A percentile compares a stretch with the other conserved stretches of the same genome.
These are phyloP conservation scores for Parasarocladium wereldwijsianum DNA, from an alignment of 2,329 filamentous ascomycete genomes.

Conservation along the genomic window DNA sequence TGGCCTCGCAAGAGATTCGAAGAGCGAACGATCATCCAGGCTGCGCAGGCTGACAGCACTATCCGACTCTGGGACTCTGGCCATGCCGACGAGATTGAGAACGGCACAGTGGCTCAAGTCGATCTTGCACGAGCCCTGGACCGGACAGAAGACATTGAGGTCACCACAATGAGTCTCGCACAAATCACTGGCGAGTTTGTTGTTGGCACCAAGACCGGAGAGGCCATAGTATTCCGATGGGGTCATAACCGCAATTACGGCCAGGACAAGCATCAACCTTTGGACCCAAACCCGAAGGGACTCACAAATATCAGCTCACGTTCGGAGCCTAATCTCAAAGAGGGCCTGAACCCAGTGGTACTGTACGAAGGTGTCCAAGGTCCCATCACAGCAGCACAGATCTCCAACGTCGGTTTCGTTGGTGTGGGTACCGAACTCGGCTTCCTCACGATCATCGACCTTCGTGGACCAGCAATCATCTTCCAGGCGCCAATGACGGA, in stretches of 20 bases:
- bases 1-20: conserved; percentile 65
- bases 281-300: conserved; percentile 48
- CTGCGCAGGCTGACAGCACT: conserved; percentile 80
- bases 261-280: conserved; percentile 34
- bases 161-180: conserved; percentile 68
- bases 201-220: conserved; percentile 68
- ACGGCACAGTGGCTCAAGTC: conserved; percentile 64
- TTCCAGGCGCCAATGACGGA: conserved; percentile 60
- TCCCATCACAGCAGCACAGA: conserved; percentile 60
- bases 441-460: conserved; percentile 66
- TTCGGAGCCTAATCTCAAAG: conserved; percentile 57
- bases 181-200: conserved; percentile 73
- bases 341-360: conserved; percentile 66
- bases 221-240: conserved; percentile 79
- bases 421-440: conserved; percentile 77
- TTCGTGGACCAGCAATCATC: conserved; percentile 76
- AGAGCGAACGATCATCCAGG: conserved; percentile 69
- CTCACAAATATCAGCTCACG: conserved; percentile 62
- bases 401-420: conserved; percentile 89
- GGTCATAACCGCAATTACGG: conserved; percentile 64
- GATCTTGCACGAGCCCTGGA: conserved; percentile 74
- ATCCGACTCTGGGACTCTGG: conserved; percentile 89
- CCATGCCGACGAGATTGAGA: conserved; percentile 87
- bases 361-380: conserved; percentile 77
- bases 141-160: conserved; percentile 60